These are phyloP conservation scores for Simmondsia chinensis DNA, from an alignment of 148 eudicot genomes.

Conservation along the genomic window DNA sequence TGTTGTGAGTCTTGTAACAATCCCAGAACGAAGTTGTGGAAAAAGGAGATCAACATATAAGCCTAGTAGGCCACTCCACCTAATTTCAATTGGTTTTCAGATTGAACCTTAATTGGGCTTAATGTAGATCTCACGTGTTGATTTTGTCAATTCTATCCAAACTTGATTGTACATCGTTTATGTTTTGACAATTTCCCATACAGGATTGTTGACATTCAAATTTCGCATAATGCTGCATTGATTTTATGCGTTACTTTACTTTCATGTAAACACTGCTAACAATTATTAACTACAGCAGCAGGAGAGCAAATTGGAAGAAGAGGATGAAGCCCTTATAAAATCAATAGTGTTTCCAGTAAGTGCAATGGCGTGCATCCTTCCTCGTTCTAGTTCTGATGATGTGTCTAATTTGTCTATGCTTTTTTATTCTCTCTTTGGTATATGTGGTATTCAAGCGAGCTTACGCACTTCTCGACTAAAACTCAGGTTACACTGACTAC, in stretches of 20 bases:
- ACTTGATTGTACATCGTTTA: neutral
- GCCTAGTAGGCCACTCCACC: too few relatives aligned
- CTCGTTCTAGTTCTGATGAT: neutral
- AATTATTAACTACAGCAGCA: slow-evolving; percentile 9
- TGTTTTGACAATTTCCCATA: too few relatives aligned
- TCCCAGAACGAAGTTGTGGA: too few relatives aligned
- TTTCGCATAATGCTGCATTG: neutral
- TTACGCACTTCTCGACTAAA: too few relatives aligned
- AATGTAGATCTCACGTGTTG: neutral
- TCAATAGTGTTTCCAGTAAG: slow-evolving; percentile 53
- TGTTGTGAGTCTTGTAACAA: too few relatives aligned
- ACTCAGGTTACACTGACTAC: too few relatives aligned
- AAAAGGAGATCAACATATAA: too few relatives aligned
- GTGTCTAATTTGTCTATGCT: neutral
- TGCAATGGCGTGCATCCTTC: neutral
- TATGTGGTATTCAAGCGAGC: too few relatives aligned
- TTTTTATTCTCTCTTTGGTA: neutral
- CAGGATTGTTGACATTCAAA: too few relatives aligned
- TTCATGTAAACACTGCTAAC: slow-evolving; percentile 1
- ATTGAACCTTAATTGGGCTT: too few relatives aligned
- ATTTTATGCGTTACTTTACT: neutral
- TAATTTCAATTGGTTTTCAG: too few relatives aligned
- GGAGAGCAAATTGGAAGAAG: slow-evolving; percentile 68
- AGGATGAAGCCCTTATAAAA: slow-evolving; percentile 84
- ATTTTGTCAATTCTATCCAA: neutral